Evolutionary conservation across 768 basidiomycete genomes (phyloP).

Genomic region (Neoboletus magnificus): DNA sequence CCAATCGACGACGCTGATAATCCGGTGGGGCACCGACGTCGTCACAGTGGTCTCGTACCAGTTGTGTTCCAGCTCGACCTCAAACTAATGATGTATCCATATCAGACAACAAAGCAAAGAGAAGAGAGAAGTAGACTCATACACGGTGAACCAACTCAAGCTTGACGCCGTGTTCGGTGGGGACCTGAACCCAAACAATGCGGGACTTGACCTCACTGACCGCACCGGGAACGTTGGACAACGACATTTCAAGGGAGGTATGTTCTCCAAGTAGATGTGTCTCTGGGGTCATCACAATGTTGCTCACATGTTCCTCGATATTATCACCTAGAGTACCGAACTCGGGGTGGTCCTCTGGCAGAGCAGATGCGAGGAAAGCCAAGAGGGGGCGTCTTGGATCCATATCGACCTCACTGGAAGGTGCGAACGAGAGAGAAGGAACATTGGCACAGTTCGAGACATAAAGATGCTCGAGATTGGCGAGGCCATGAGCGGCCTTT

Average conservation of each 20-base stretch:
- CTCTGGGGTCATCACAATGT: constrained; percentile 46
- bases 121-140: neutral
- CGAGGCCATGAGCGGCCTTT: constrained; percentile 8
- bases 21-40: constrained; percentile 58
- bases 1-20: constrained; percentile 93
- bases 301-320: constrained; percentile 47
- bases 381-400: constrained; percentile 58
- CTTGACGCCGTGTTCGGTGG: constrained; percentile 55
- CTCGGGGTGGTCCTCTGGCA: constrained; percentile 40
- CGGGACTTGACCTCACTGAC: constrained; percentile 70
- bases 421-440: constrained; percentile 8
- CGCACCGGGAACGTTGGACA: constrained; percentile 49
- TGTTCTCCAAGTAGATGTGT: constrained; percentile 46
- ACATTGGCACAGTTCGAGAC: constrained; percentile 57
- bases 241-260: constrained; percentile 34
- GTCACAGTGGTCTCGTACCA: constrained; percentile 94
- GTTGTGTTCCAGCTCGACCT: constrained; percentile 92
- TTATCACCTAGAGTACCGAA: constrained; percentile 49
- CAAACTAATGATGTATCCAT: constrained; percentile 48
- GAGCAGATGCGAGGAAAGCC: constrained; percentile 77
- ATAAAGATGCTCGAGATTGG: constrained; percentile 43
- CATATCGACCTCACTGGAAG: constrained; percentile 27
- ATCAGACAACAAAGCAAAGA: neutral
- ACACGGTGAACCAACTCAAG: constrained; percentile 65
- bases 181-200: constrained; percentile 80